Percentiles rank a stretch among this genome's conserved stretches.
Conservation (phyloP, 306 rosid genomes). For the Quillaja saponaria region DNA sequence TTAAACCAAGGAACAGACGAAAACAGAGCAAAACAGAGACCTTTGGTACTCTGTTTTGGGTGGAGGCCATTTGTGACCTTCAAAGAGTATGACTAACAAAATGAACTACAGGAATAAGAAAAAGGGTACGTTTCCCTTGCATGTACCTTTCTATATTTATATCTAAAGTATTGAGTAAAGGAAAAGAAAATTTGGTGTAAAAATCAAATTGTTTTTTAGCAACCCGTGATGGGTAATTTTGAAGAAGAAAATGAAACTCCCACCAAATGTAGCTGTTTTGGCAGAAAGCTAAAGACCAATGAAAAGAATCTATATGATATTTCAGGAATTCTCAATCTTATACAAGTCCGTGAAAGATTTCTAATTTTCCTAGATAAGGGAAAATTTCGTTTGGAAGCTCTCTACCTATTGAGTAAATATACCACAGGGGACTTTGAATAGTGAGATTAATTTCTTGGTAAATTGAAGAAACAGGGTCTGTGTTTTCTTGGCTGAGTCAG, state of each 20-base stretch:
- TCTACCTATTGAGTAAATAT: neutral
- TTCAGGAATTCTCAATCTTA: constrained; percentile 12
- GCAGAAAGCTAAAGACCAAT: constrained; percentile 26
- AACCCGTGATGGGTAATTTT: constrained; percentile 57
- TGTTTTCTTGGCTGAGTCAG: constrained; percentile 23
- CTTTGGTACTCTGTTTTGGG: constrained; percentile 55
- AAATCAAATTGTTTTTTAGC: constrained; percentile 48
- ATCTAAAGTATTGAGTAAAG: neutral
- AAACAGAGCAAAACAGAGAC: constrained; percentile 56
- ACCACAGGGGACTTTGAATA: neutral
- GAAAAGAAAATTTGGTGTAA: neutral
- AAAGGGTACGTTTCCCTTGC: constrained; percentile 26
- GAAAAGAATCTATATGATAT: constrained; percentile 26
- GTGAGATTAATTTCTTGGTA: constrained; percentile 2
- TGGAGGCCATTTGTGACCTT: constrained; percentile 43
- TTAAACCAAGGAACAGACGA: neutral
- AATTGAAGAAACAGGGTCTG: constrained; percentile 7
- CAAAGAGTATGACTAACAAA: constrained; percentile 1
- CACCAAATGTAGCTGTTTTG: constrained; percentile 30
- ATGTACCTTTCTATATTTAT: neutral
- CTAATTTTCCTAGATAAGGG: neutral
- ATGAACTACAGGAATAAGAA: neutral
- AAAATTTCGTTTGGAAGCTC: constrained; percentile 31
- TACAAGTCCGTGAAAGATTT: constrained; percentile 51
- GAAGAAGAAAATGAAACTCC: constrained; percentile 18